Conservation (phyloP, 2,329 filamentous ascomycete genomes). For the Venturia effusa region DNA sequence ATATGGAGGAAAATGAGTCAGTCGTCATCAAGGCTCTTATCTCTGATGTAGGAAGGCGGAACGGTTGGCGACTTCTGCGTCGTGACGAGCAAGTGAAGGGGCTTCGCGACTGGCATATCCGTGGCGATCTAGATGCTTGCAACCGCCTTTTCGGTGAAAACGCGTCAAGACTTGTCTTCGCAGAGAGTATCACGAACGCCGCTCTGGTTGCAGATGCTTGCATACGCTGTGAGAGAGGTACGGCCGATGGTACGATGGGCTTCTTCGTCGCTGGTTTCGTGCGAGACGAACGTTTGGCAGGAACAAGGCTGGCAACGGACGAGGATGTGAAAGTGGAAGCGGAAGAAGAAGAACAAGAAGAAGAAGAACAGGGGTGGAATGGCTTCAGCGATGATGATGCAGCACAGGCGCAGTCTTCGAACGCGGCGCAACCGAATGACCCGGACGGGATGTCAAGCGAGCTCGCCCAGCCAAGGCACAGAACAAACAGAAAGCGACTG, state of each 20-base stretch:
- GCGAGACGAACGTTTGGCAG: neutral
- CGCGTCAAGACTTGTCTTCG: neutral
- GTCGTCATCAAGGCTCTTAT: constrained; percentile 64
- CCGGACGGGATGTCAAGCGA: neutral
- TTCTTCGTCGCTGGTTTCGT: constrained; percentile 87
- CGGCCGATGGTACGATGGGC: constrained; percentile 77
- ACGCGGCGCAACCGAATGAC: neutral
- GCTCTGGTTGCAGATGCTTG: constrained; percentile 55
- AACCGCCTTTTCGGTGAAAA: neutral
- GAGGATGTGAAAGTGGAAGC: neutral
- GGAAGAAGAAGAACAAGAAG: neutral
- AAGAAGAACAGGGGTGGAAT: constrained; percentile 10
- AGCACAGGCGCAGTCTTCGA: neutral
- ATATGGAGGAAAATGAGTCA: constrained; percentile 77
- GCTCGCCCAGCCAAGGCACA: neutral
- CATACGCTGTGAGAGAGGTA: constrained; percentile 70
- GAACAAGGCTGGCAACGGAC: neutral
- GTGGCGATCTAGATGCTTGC: constrained; percentile 21
- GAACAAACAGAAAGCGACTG: neutral
- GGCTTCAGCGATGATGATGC: constrained; percentile 11
- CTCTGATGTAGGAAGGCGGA: constrained; percentile 52
- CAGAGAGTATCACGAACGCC: constrained; percentile 26
- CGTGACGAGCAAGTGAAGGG: constrained; percentile 66
- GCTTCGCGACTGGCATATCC: constrained; percentile 64
- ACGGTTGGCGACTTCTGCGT: constrained; percentile 68